Evolutionary conservation across 371 early-diverging fungal species (phyloP), one percentile per base, ranked within the genome.

Genomic region (Cladochytrium tenue): DNA sequence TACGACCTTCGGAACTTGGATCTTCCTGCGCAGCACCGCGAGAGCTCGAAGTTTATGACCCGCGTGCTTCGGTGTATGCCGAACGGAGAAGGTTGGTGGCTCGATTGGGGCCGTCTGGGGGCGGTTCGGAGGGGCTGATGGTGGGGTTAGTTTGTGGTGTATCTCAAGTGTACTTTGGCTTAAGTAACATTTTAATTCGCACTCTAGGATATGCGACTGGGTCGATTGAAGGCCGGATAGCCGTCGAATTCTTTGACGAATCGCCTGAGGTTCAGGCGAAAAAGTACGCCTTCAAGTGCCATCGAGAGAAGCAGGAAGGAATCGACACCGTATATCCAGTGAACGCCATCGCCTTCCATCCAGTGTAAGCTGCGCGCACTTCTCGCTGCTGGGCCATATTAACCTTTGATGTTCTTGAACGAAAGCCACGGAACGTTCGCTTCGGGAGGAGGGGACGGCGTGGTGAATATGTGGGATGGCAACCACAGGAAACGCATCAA

Each of bases 261-360:
- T 79, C 85, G 1, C 74, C 80, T 3, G 88, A 87, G 68, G 68
- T 76, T 17, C 90, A 88, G 60, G 81, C 85, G 23, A 85, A 88
- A 65, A 93, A 93, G 69, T 96, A 95, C 66, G 94, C 96, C 0
- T 96, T 97, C 81, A 96, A 95, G 76, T 95, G 95, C 69, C 98
- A 97, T 76, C 88, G 96, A 33, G 85, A 90, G 60, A 81, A 77
- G 10, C 78, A 86, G 27, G 81, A 83, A 17, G 83, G 82, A 32
- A 83, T 87, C 2, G 97, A 96, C 56, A 83, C 85, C 15, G 91
- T 97, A 1, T 95, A 94, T 75, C 95, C 98, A 1, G 98, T 97
- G 34, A 94, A 97, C 72, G 89, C 95, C 2, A 65, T 96, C 51
- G 92, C 93, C 1, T 96, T 92, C 76, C 94, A 96, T 74, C 95